Base-by-base conservation (phyloP, 2,329 filamentous ascomycete species). In the Cladosporium sp. region DNA sequence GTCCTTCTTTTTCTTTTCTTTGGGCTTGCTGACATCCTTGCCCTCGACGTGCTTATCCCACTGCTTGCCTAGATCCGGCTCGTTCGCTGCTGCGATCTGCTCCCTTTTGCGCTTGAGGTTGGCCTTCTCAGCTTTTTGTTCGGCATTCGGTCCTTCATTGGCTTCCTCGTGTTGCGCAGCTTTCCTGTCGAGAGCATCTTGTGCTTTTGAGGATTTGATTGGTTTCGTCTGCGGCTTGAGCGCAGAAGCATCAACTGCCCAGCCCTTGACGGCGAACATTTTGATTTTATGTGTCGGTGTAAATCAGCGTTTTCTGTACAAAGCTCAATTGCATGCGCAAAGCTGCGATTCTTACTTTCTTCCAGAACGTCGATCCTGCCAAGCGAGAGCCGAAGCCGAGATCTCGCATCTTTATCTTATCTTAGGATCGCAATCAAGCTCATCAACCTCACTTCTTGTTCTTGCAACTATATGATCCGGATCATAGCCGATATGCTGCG, bases 181-280 rank as follows among this genome's bases (percentile, higher is more conserved):
- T 82, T 83, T 65, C 37, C 40, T 45, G 40, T 55, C 52, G 10
- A 55, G 52, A 36, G 52, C 52, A 58, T 61, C 65, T 22, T 69
- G 71, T 32, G 66, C 66, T 47, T 66, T 68, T 8, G 71, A 64
- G 50, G 72, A 60, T 52, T 70, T 66, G 47, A 69, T 59, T 15
- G 70, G 66, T 60, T 80, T 77, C 17, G 78, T 81, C 74, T 96
- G 90, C 28, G 84, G 75, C 74, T 90, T 91, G 62, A 95, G 83
- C 53, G 77, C 78, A 64, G 85, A 83, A 61, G 87, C 82, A 57
- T 90, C 84, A 35, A 97, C 80, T 37, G 90, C 90, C 92, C 93
- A 97, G 65, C 94, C 94, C 68, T 90, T 89, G 28, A 97, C 92
- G 9, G 91, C 87, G 73, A 97, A 97, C 93, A 97, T 93, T 20